phyloP scores from a whole-genome alignment of 2,329 filamentous ascomycete genomes.

The Chaetomiaceae sp. region DNA sequence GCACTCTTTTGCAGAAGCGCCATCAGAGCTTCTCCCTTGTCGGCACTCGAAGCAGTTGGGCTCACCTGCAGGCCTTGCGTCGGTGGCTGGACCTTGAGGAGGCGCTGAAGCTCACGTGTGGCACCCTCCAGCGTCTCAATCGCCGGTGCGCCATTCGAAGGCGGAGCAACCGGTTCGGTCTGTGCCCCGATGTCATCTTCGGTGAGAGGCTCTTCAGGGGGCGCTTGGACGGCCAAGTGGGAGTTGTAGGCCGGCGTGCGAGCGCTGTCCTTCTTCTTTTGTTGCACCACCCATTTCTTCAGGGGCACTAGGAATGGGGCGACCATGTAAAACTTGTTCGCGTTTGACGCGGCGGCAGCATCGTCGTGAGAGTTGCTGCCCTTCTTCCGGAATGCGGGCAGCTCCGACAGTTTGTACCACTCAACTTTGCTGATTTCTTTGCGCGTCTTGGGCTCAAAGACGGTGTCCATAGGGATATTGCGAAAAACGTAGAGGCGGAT shows the following conservation, averaged over 20 bases:
- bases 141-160: conserved; percentile 34
- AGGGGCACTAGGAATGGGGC: conserved; percentile 82
- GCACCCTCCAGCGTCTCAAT: conserved; percentile 49
- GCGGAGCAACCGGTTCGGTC: conserved; percentile 32
- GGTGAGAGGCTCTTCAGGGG: conserved; percentile 53
- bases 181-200: conserved; percentile 57
- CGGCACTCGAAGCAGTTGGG: conserved; percentile 27
- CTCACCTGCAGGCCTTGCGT: conserved; percentile 44
- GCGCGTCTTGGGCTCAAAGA: conserved; percentile 84
- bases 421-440: conserved; percentile 97
- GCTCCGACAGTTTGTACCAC: conserved; percentile 87
- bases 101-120: conserved; percentile 48
- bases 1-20: conserved; percentile 46
- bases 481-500: conserved; percentile 90
- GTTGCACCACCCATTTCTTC: conserved; percentile 85
- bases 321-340: conserved; percentile 97
- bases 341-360: conserved; percentile 54
- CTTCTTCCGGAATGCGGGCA: conserved; percentile 77
- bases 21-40: conserved; percentile 50
- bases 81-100: conserved; percentile 53
- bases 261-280: conserved; percentile 67
- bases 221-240: conserved; percentile 41
- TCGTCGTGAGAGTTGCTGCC: conserved; percentile 52
- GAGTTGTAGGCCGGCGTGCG: conserved; percentile 37
- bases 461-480: conserved; percentile 77